Conservation (phyloP, 2,329 filamentous ascomycete species). For the Talaromyces verruculosus region DNA sequence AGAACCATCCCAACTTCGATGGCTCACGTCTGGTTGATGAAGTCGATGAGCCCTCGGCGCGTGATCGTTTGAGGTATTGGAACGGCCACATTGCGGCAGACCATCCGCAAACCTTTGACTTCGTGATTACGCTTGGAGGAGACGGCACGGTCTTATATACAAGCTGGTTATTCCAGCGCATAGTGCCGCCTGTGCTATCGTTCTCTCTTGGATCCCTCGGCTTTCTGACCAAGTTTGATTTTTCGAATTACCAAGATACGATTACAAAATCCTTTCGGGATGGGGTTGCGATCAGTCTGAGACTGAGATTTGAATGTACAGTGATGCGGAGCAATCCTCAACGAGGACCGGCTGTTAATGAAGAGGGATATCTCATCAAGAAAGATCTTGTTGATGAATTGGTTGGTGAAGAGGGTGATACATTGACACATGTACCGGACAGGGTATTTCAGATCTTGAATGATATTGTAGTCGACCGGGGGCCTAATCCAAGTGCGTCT, state of each 20-base stretch:
- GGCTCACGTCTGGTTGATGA: conserved; percentile 66
- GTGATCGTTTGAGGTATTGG: conserved; percentile 75
- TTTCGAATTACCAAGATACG: conserved; percentile 68
- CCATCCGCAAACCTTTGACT: conserved; percentile 85
- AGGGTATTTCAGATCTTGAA: conserved; percentile 89
- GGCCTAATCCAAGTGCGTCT: conserved; percentile 72
- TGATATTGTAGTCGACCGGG: conserved; percentile 92
- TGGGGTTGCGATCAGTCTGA: conserved; percentile 83
- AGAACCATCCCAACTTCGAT: conserved; percentile 71
- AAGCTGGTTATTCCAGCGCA: conserved; percentile 93
- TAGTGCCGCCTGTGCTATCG: conserved; percentile 89
- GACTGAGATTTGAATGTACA: conserved; percentile 87
- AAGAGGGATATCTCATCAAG: conserved; percentile 26
- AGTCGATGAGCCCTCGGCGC: conserved; percentile 47
- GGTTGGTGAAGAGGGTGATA: conserved; percentile 82
- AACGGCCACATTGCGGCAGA: conserved; percentile 72
- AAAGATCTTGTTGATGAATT: conserved; percentile 85
- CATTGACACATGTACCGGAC: conserved; percentile 80
- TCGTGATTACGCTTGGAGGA: conserved; percentile 86
- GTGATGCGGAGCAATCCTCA: conserved; percentile 68
- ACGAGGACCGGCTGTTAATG: conserved; percentile 28
- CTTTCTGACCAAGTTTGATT: conserved; percentile 96
- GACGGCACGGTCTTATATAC: conserved; percentile 97
- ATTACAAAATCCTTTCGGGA: conserved; percentile 72
- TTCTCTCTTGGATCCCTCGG: conserved; percentile 90